Conservation (phyloP, 768 basidiomycete species). For the Brasilioporus rufonigricans region DNA sequence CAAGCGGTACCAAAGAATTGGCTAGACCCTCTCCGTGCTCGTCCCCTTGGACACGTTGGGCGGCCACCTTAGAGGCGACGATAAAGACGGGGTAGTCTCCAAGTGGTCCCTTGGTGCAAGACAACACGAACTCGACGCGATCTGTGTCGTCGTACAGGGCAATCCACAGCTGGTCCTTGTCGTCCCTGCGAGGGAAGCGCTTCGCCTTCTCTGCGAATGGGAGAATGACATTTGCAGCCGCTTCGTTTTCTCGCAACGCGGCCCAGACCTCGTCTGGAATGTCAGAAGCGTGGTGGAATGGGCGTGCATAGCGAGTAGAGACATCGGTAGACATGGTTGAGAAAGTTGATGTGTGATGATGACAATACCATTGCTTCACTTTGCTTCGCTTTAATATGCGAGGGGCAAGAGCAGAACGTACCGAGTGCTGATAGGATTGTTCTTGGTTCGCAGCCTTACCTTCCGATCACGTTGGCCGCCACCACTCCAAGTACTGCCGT, state of each 20-base stretch:
- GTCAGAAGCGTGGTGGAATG: constrained; percentile 7
- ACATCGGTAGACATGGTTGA: constrained; percentile 17
- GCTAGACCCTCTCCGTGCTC: not conserved
- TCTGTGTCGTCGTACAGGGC: constrained; percentile 18
- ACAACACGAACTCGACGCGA: constrained; percentile 7
- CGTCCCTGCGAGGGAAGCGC: not conserved
- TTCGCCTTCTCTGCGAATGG: constrained; percentile 35
- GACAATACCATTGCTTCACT: no score
- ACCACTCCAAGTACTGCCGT: no score
- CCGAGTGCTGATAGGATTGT: no score
- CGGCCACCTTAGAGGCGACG: constrained; percentile 8
- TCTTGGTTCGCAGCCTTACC: no score
- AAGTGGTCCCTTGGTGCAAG: constrained; percentile 4
- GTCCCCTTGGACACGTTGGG: not conserved
- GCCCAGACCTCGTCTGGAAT: constrained; percentile 28
- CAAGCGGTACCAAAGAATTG: constrained; percentile 1
- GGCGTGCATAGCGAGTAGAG: not conserved
- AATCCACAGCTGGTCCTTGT: constrained; percentile 28
- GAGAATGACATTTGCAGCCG: constrained; percentile 38
- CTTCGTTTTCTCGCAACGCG: constrained; percentile 27
- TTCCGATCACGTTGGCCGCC: no score
- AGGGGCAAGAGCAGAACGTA: no score
- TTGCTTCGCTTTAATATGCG: no score
- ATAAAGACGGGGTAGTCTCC: constrained; percentile 13
- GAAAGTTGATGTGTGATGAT: no score